Evolutionary conservation across 352 stramenopile genomes (phyloP), one percentile per base, ranked within the genome.

Genomic region (Phytophthora ohioensis): DNA sequence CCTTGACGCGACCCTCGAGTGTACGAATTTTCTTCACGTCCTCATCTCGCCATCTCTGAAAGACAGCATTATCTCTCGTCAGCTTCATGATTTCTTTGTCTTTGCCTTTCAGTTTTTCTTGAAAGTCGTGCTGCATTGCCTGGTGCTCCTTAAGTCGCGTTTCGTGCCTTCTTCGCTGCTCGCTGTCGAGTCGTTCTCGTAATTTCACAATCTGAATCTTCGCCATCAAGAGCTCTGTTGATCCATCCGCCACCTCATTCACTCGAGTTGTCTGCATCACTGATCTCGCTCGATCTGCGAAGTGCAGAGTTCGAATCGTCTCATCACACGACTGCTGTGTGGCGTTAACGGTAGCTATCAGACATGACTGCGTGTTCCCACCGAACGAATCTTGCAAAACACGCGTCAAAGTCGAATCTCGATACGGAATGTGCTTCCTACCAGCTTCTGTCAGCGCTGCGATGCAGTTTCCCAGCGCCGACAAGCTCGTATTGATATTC

Each of bases 401-500:
- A 6, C 92, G 84, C 2, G 91, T 97, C 30, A 98, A 70, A 8
- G 89, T 96, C 34, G 92, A 97, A 64, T 98, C 91, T 2, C 90
- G 85, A 48, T 96, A 98, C 21, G 94, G 94, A 60, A 98, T 97
- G 66, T 97, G 94, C 53, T 90, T 97, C 27, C 94, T 79, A 3
- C 89, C 82, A 1, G 69, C 43, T 38, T 93, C 87, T 0, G 81
- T 85, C 0, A 98, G 71, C 9, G 94, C 94, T 0, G 90, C 88
- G 34, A 98, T 97, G 35, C 95, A 97, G 63, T 98, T 97, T 4
- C 94, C 94, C 0, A 98, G 78, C 3, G 93, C 94, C 1, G 88
- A 97, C 17, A 98, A 63, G 38, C 84, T 96, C 46, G 90, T 90
- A 73, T 98, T 98, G 69, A 98, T 98, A 55, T 87, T 93, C 65